These are phyloP conservation scores for Nakazawaea wyomingensis DNA, from an alignment of 805 yeast genomes.

Conservation along the genomic window DNA sequence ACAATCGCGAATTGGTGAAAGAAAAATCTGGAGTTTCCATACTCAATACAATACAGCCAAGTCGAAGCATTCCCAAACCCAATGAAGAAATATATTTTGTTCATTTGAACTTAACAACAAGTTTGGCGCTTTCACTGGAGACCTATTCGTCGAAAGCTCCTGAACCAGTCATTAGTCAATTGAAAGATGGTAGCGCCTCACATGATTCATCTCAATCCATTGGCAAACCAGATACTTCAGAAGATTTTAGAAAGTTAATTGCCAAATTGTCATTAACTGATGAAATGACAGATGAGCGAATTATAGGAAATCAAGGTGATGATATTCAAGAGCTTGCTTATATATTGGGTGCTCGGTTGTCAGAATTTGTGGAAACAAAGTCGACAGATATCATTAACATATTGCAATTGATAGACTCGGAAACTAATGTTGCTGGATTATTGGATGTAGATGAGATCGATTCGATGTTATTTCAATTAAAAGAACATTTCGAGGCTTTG, in stretches of 20 bases:
- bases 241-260: not conserved
- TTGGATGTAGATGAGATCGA: conserved; percentile 26
- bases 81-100: not conserved
- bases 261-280: not conserved
- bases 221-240: not conserved
- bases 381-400: conserved; percentile 15
- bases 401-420: not conserved
- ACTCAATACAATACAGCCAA: not conserved
- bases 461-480: conserved; percentile 29
- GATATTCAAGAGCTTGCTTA: conserved; percentile 23
- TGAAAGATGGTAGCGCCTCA: not conserved
- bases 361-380: conserved; percentile 8
- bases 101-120: not conserved
- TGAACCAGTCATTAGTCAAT: not conserved
- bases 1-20: not conserved
- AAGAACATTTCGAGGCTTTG: conserved; percentile 16
- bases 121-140: not conserved
- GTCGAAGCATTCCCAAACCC: not conserved
- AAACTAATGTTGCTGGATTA: conserved; percentile 6
- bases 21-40: too few relatives aligned
- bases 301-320: conserved; percentile 13
- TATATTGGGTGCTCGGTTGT: conserved; percentile 15
- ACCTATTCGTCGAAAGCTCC: not conserved
- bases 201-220: not conserved
- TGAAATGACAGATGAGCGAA: not conserved